phyloP scores from a whole-genome alignment of 192 early-diverging fungal species.

The Mortierella claussenii region DNA sequence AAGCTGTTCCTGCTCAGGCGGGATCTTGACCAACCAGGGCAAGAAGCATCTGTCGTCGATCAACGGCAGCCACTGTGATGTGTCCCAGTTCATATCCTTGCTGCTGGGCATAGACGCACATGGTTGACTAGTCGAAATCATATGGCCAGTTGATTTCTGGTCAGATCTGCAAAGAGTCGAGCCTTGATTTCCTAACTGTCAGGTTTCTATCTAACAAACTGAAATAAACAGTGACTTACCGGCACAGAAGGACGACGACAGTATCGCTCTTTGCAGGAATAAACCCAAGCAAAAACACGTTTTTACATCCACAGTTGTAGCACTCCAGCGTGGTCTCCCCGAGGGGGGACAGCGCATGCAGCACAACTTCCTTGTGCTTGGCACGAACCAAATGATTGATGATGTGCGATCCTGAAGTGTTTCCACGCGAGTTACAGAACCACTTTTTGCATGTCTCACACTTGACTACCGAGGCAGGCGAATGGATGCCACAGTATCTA shows the following conservation, averaged over 20 bases:
- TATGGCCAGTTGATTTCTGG: too few species aligned
- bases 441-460: constrained; percentile 93
- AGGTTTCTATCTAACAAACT: too few species aligned
- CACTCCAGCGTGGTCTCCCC: constrained; percentile 97
- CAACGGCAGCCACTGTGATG: constrained; percentile 95
- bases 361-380: constrained; percentile 93
- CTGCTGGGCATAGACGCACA: constrained; percentile 90
- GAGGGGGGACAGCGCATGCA: constrained; percentile 93
- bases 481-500: constrained; percentile 95
- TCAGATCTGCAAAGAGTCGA: too few species aligned
- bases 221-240: constrained; percentile 62
- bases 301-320: constrained; percentile 95
- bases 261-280: constrained; percentile 99
- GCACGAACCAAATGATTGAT: constrained; percentile 94
- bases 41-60: constrained; percentile 96
- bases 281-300: constrained; percentile 96
- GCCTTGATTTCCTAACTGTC: too few species aligned
- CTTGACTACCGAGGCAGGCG: constrained; percentile 86
- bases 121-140: constrained; percentile 70
- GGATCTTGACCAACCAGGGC: constrained; percentile 94
- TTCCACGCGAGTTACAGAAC: constrained; percentile 96
- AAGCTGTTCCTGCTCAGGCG: constrained; percentile 84
- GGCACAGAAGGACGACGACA: constrained; percentile 96
- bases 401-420: constrained; percentile 93
- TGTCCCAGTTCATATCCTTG: constrained; percentile 97